Evolutionary conservation across 176 grass and related monocot species (phyloP).

Genomic region (Otatea glauca): DNA sequence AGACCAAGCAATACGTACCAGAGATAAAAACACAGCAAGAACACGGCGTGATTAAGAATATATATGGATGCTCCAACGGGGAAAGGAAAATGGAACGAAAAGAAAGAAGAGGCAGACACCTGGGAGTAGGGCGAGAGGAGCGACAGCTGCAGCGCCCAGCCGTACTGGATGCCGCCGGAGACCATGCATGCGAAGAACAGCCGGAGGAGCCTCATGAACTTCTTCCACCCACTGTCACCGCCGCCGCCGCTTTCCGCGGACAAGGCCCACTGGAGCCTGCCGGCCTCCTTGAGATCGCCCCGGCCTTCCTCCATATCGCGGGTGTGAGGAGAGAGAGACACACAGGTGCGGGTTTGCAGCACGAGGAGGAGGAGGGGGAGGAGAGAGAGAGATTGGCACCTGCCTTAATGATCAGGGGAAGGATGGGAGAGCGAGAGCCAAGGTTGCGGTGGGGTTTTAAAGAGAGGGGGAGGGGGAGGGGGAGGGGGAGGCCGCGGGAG

Average conservation of each 20-base stretch:
- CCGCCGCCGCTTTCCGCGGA: constrained; percentile 26
- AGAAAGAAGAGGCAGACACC: neutral
- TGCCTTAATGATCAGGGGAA: neutral
- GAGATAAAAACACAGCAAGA: neutral
- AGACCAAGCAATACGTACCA: neutral
- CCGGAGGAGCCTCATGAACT: constrained; percentile 18
- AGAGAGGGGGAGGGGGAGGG: neutral
- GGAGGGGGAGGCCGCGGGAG: neutral
- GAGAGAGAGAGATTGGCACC: neutral
- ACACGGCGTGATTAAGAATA: neutral
- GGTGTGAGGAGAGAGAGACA: neutral
- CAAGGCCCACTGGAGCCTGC: constrained; percentile 11
- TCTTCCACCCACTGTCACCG: neutral
- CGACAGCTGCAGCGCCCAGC: constrained; percentile 88
- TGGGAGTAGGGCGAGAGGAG: constrained; percentile 66
- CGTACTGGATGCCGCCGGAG: constrained; percentile 92
- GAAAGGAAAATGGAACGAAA: no score
- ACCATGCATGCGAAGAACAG: constrained; percentile 77
- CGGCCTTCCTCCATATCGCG: constrained; percentile 41
- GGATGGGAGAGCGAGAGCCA: neutral
- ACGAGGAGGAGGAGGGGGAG: neutral
- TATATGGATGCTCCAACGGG: neutral
- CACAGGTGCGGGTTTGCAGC: neutral
- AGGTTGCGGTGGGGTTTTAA: constrained; percentile 26
- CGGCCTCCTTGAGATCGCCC: constrained; percentile 6